Evolutionary conservation across 169 alveolate genomes (phyloP).

Genomic region (Condylostoma magnum): DNA sequence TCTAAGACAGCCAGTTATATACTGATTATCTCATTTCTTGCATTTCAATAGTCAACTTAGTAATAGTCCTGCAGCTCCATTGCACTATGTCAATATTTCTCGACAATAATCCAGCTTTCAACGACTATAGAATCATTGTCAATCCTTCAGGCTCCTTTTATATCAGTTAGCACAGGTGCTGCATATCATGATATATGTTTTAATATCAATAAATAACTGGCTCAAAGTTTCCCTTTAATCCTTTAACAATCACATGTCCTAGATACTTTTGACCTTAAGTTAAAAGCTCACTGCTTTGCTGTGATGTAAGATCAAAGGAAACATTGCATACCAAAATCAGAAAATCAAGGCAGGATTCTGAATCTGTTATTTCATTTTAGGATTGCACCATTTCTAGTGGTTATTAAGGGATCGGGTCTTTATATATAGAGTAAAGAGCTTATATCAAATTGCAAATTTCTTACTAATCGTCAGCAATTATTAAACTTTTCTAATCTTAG

Average conservation of each 20-base stretch:
- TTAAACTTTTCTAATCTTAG: too few relatives aligned
- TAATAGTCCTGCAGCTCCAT: constrained; percentile 2
- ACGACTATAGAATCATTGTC: not conserved
- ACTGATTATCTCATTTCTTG: too few relatives aligned
- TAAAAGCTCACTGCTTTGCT: constrained; percentile 53
- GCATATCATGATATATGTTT: constrained; percentile 7
- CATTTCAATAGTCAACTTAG: too few relatives aligned
- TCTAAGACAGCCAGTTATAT: too few relatives aligned
- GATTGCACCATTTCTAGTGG: too few relatives aligned
- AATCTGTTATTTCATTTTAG: too few relatives aligned
- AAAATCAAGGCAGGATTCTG: too few relatives aligned
- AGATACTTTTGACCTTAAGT: constrained; percentile 79
- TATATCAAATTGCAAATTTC: too few relatives aligned
- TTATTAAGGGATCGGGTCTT: too few relatives aligned
- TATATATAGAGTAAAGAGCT: too few relatives aligned
- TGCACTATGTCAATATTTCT: constrained; percentile 9
- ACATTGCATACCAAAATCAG: not conserved
- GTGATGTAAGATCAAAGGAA: not conserved
- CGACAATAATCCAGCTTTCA: constrained; percentile 24
- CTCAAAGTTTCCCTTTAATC: constrained; percentile 75
- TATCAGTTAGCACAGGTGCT: not conserved
- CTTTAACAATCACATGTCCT: constrained; percentile 82
- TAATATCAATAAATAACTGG: constrained; percentile 62
- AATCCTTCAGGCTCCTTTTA: not conserved
- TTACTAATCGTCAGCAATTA: too few relatives aligned